These are phyloP conservation scores for Intubia oerlemansii DNA, from an alignment of 2,329 filamentous ascomycete species.

Conservation along the genomic window DNA sequence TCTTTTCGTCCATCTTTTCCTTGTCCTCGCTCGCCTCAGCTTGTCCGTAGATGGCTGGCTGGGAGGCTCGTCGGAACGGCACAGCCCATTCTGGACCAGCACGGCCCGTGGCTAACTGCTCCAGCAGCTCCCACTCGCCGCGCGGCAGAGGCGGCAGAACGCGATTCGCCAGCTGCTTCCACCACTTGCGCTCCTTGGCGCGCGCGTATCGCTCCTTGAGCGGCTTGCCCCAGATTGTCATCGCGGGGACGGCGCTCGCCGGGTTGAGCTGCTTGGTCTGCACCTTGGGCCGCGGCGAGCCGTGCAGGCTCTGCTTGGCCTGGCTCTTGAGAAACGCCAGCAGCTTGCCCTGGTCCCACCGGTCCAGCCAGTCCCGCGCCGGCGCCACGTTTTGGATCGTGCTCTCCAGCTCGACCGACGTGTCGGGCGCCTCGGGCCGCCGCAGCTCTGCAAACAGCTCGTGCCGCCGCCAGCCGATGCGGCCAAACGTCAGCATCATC, in stretches of 20 bases:
- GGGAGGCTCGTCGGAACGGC: constrained; percentile 15
- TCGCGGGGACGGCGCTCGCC: constrained; percentile 15
- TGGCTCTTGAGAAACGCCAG: constrained; percentile 21
- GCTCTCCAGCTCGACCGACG: constrained; percentile 19
- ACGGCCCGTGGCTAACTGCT: constrained; percentile 21
- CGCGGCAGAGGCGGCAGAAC: constrained; percentile 31
- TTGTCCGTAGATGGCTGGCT: too few relatives aligned
- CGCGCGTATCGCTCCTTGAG: constrained; percentile 17
- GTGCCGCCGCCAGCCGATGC: constrained; percentile 27
- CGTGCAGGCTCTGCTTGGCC: constrained; percentile 10
- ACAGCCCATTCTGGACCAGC: constrained; percentile 17
- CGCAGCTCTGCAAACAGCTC: constrained; percentile 20
- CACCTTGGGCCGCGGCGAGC: constrained; percentile 11
- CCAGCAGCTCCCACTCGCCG: constrained; percentile 33
- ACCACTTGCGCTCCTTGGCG: constrained; percentile 25
- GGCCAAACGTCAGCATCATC: constrained; percentile 28
- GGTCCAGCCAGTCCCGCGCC: constrained; percentile 20
- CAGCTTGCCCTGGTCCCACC: constrained; percentile 27
- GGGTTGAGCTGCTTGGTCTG: constrained; percentile 15
- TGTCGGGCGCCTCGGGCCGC: constrained; percentile 14
- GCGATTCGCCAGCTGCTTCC: constrained; percentile 21
- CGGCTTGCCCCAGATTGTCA: constrained; percentile 28
- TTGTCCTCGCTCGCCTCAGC: too few relatives aligned
- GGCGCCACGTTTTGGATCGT: neutral
- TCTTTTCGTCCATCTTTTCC: too few relatives aligned